These are phyloP conservation scores for Rhizopus stolonifer DNA, from an alignment of 371 early-diverging fungal species.

Conservation along the genomic window DNA sequence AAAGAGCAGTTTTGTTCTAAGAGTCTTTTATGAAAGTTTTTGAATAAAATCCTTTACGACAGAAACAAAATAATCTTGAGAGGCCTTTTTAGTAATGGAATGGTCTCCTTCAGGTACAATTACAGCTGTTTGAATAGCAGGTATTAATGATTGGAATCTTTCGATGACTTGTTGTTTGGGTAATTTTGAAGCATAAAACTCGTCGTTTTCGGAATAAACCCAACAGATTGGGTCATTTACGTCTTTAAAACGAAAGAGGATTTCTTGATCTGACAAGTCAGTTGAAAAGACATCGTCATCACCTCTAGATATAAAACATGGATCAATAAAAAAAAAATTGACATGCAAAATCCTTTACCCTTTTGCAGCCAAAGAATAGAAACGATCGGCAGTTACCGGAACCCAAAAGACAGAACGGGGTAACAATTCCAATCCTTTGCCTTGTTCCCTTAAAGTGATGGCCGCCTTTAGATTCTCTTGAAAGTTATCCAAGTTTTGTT, in stretches of 20 bases:
- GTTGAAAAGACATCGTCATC: constrained; percentile 62
- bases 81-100: constrained; percentile 27
- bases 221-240: constrained; percentile 40
- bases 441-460: constrained; percentile 33
- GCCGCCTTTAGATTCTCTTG: constrained; percentile 30
- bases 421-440: constrained; percentile 44
- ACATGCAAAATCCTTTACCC: constrained; percentile 28
- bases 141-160: constrained; percentile 33
- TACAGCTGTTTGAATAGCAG: constrained; percentile 33
- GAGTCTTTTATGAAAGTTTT: too few species aligned
- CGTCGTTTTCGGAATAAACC: constrained; percentile 50
- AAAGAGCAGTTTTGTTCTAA: constrained; percentile 52
- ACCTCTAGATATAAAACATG: constrained; percentile 29
- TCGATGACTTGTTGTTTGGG: constrained; percentile 26
- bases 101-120: constrained; percentile 49
- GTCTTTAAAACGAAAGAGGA: constrained; percentile 34
- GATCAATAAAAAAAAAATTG: background rate
- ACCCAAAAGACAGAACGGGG: constrained; percentile 31
- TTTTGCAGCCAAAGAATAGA: constrained; percentile 39
- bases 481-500: constrained; percentile 23
- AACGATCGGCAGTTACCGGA: constrained; percentile 52
- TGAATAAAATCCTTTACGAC: constrained; percentile 11
- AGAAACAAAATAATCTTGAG: constrained; percentile 25
- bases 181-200: constrained; percentile 31
- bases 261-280: constrained; percentile 41